Conservation (phyloP, 2,329 filamentous ascomycete genomes). For the Talaromyces sp. region DNA sequence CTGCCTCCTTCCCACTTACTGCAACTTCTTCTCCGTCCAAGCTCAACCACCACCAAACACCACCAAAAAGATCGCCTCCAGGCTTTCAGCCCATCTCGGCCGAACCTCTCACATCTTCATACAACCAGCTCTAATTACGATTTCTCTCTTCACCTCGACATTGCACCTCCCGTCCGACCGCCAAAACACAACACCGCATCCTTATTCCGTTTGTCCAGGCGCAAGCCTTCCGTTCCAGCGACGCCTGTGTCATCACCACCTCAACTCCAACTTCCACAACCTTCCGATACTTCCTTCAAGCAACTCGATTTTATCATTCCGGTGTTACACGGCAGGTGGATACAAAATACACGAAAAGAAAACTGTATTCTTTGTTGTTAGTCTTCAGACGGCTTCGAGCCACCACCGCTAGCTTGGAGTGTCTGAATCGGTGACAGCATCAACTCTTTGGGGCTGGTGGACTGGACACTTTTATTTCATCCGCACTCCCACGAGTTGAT, state of each 20-base stretch:
- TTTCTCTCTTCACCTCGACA: background rate
- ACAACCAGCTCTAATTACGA: background rate
- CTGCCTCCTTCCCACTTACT: conserved; percentile 9
- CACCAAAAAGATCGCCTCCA: background rate
- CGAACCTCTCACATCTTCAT: background rate
- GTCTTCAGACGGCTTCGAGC: conserved; percentile 3
- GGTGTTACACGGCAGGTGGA: background rate
- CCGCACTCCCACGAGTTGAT: background rate
- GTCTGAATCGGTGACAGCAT: background rate
- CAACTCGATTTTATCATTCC: background rate
- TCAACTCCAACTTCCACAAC: background rate
- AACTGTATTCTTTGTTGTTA: background rate
- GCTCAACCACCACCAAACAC: conserved; percentile 1
- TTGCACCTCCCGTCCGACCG: background rate
- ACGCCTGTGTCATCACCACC: background rate
- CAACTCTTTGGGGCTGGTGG: background rate
- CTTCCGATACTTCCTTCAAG: background rate
- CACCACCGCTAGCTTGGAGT: conserved; percentile 2
- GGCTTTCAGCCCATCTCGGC: conserved; percentile 3
- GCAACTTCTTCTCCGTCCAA: conserved; percentile 5
- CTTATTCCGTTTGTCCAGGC: background rate
- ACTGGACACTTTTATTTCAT: background rate
- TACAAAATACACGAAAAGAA: background rate
- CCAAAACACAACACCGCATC: background rate
- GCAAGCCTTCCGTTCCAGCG: background rate